Base-by-base conservation (phyloP, 768 basidiomycete species). In the Dioszegia hungarica region DNA sequence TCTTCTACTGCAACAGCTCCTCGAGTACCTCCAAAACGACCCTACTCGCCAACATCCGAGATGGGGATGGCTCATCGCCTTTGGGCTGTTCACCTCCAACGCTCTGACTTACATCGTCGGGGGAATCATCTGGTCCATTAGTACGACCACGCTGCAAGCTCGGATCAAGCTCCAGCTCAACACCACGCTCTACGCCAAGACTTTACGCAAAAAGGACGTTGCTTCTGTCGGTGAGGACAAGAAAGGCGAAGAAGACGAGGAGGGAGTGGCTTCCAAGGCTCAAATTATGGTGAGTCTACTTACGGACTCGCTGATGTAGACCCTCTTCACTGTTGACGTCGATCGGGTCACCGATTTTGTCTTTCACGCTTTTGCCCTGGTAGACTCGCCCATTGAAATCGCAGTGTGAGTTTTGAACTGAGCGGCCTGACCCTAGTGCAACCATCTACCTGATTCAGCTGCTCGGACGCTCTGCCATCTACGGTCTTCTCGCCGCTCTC, bases 251-350 rank as follows among this genome's bases (percentile, higher is more conserved):
- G 74, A 75, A 1, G 79, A 81, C 28, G 80, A 78, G n/a, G 78
- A 76, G 39, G 81, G 80, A 15, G 82, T 83, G 60, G 79, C 78
- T 25, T 81, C 80, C 55, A 84, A 84, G 66, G 79, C 80, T n/a
- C 82, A 94, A 77, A 85, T 95, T 66, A 92, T 94, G 90, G 70
- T 69, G 24, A 38, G 49, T 25, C 22, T 5, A 25, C 10, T 24
- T 22, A 11, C 22, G 10, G 31, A 19, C 24, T 2, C 48, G 57
- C 60, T 47, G 14, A 44, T 27, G n/a, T 5, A 71, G 69, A 93
- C 89, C 2, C 82, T 94, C 27, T 92, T 94, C 88, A 93, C 91
- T 5, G 91, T 90, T 5, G 91, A 95, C 63, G 89, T 92, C 27
- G 90, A 93, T 73, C 82, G 91, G 53, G 86, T 93, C 60, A 84